Evolutionary conservation across 345 rosid species (phyloP).

Genomic region (Salix caprea): DNA sequence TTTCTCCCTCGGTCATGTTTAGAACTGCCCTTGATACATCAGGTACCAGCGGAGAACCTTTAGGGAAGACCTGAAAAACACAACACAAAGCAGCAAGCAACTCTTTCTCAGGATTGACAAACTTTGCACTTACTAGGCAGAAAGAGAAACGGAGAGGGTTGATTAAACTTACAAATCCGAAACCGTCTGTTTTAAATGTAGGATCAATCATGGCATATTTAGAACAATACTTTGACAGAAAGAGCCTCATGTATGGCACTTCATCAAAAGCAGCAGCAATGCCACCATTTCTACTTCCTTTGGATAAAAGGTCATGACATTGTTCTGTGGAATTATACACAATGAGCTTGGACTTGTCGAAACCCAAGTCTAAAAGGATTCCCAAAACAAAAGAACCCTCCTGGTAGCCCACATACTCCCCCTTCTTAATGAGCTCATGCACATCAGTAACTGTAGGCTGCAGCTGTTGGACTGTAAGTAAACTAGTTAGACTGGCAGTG

Average conservation of each 20-base stretch:
- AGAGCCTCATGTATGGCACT: constrained; percentile 21
- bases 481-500: constrained; percentile 54
- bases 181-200: constrained; percentile 28
- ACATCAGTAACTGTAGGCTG: constrained; percentile 42
- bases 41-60: constrained; percentile 15
- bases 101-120: no score
- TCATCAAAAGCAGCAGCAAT: constrained; percentile 40
- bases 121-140: no score
- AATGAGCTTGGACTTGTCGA: constrained; percentile 9
- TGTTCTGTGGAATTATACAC: constrained; percentile 15
- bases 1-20: neutral
- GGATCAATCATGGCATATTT: constrained; percentile 26
- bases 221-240: constrained; percentile 19
- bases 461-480: constrained; percentile 44
- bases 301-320: constrained; percentile 17
- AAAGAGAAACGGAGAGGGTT: neutral
- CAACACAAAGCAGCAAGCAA: neutral
- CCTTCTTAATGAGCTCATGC: constrained; percentile 30
- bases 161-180: constrained; percentile 34
- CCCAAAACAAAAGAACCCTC: neutral
- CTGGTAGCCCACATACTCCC: constrained; percentile 39
- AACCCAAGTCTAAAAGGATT: neutral
- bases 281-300: constrained; percentile 28
- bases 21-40: constrained; percentile 23
- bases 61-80: constrained; percentile 8